These are phyloP conservation scores for Lepidopterella palustris DNA, from an alignment of 495 filamentous ascomycete genomes.

Conservation along the genomic window DNA sequence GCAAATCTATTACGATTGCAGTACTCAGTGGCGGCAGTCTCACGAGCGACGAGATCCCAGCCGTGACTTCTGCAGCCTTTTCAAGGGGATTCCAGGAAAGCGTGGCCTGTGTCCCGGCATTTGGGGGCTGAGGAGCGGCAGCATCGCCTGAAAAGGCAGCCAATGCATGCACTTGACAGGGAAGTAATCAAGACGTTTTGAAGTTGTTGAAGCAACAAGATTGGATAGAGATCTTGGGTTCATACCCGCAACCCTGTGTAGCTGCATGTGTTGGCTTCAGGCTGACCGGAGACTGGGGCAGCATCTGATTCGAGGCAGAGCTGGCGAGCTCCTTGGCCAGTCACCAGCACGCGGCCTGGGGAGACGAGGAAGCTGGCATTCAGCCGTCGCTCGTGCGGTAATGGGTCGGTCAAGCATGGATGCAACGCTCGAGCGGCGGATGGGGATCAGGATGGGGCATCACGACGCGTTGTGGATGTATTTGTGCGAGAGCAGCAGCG, in stretches of 20 bases:
- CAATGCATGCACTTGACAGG: slow-evolving; percentile 19
- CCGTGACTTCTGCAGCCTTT: slow-evolving; percentile 1
- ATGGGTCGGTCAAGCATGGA: not conserved
- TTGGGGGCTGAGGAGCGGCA: slow-evolving; percentile 8
- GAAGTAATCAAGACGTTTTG: slow-evolving; percentile 25
- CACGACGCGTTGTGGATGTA: not conserved
- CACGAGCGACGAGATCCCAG: slow-evolving; percentile 4
- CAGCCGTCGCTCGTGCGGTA: slow-evolving; percentile 8
- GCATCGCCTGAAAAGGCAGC: slow-evolving; percentile 1
- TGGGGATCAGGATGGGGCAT: not conserved
- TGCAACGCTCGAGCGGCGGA: not conserved
- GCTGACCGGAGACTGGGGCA: slow-evolving; percentile 23
- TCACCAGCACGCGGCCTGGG: not conserved
- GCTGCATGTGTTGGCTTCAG: slow-evolving; percentile 30
- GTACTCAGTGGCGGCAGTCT: slow-evolving; percentile 3
- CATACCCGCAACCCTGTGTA: slow-evolving; percentile 23
- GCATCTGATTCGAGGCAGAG: slow-evolving; percentile 18
- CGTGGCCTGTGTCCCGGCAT: not conserved
- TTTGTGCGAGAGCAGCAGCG: not conserved
- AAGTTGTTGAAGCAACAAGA: slow-evolving; percentile 6
- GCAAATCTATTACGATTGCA: slow-evolving; percentile 5
- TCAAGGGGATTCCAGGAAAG: slow-evolving; percentile 6
- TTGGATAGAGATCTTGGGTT: slow-evolving; percentile 25
- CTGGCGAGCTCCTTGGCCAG: slow-evolving; percentile 8
- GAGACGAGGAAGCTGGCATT: slow-evolving; percentile 3